phyloP scores from a whole-genome alignment of 768 basidiomycete genomes.

The Rhodotorula kratochvilovae region DNA sequence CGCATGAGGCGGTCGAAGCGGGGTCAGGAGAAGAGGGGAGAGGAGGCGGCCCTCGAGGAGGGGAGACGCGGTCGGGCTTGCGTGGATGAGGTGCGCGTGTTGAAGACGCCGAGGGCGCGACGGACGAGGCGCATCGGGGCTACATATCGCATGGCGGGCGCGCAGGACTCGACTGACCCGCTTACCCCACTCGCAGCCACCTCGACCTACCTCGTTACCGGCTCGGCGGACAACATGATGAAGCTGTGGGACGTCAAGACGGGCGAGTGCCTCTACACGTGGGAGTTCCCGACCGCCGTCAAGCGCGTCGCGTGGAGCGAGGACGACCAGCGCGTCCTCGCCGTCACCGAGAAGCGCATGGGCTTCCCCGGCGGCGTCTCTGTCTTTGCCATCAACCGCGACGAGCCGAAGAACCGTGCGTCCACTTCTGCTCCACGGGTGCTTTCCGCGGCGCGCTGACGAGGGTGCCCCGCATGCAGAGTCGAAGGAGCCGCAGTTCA shows the following conservation, averaged over 20 bases:
- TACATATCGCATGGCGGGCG: background rate
- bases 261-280: slow-evolving; percentile 86
- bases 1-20: no score
- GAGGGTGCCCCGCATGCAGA: background rate
- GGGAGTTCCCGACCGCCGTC: slow-evolving; percentile 98
- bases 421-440: slow-evolving; percentile 63
- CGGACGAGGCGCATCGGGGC: no score
- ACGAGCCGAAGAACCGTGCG: slow-evolving; percentile 65
- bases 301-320: slow-evolving; percentile 91
- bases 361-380: slow-evolving; percentile 85
- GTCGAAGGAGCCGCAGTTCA: slow-evolving; percentile 33
- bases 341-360: slow-evolving; percentile 96
- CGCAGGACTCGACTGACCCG: background rate
- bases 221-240: slow-evolving; percentile 89
- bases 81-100: no score
- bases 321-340: slow-evolving; percentile 67
- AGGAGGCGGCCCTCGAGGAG: no score
- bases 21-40: no score
- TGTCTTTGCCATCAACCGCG: slow-evolving; percentile 78
- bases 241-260: slow-evolving; percentile 82
- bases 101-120: no score
- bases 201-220: slow-evolving; percentile 79
- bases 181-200: slow-evolving; percentile 55
- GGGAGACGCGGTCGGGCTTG: no score
- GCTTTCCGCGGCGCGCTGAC: background rate